These are phyloP conservation scores for Cryptococcus sp. DNA, from an alignment of 1,284 basidiomycete species.

Conservation along the genomic window DNA sequence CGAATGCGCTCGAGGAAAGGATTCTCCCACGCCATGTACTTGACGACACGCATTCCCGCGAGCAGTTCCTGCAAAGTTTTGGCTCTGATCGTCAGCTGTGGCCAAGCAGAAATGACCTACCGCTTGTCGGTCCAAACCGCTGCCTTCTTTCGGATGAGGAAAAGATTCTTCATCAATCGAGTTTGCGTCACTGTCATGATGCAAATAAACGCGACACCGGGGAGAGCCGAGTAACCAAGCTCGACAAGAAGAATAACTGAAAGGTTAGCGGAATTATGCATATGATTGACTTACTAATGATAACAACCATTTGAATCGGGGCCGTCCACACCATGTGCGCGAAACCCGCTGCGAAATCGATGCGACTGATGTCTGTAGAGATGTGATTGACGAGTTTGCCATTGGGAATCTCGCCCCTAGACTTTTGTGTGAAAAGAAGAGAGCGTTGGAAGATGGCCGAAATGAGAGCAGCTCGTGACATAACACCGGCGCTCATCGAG, in stretches of 20 bases:
- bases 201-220: slow-evolving; percentile 67
- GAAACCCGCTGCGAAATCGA: slow-evolving; percentile 85
- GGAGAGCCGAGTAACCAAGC: slow-evolving; percentile 57
- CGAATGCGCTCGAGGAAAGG: slow-evolving; percentile 70
- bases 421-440: slow-evolving; percentile 73
- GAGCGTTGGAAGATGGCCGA: slow-evolving; percentile 82
- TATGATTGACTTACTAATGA: slow-evolving; percentile 28
- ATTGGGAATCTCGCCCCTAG: slow-evolving; percentile 78
- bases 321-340: slow-evolving; percentile 69
- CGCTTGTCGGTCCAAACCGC: slow-evolving; percentile 78
- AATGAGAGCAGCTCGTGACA: slow-evolving; percentile 83
- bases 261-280: slow-evolving; percentile 6
- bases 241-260: slow-evolving; percentile 55
- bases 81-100: slow-evolving; percentile 28
- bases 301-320: slow-evolving; percentile 55
- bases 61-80: slow-evolving; percentile 64
- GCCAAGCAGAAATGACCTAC: neutral
- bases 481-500: slow-evolving; percentile 70
- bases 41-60: slow-evolving; percentile 84
- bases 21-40: slow-evolving; percentile 62
- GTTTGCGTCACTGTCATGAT: slow-evolving; percentile 67
- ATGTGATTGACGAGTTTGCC: slow-evolving; percentile 81
- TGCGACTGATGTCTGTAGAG: slow-evolving; percentile 75
- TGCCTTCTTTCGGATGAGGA: slow-evolving; percentile 68
- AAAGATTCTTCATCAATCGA: slow-evolving; percentile 71